Evolutionary conservation across 1,139 yeast genomes (phyloP).

Genomic region (Sugiyamaella novakii): DNA sequence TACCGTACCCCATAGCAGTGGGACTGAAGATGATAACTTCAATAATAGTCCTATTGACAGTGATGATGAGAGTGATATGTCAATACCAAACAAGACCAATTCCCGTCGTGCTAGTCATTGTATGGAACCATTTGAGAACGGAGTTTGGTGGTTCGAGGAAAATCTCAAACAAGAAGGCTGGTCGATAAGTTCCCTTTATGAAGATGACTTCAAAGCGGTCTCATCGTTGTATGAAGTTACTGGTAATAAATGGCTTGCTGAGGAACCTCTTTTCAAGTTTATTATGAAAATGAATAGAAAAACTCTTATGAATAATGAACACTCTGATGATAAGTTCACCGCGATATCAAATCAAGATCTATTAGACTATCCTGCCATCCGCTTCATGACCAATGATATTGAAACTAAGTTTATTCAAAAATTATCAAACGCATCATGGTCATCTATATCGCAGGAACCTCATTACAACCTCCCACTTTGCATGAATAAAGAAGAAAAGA

Average conservation of each 20-base stretch:
- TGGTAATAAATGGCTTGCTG: constrained; percentile 49
- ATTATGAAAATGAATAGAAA: constrained; percentile 21
- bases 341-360: not conserved
- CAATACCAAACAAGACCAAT: constrained; percentile 18
- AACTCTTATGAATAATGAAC: constrained; percentile 1
- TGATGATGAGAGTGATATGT: constrained; percentile 14
- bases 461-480: constrained; percentile 26
- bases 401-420: constrained; percentile 28
- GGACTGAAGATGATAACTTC: not conserved
- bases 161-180: constrained; percentile 57
- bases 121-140: constrained; percentile 27
- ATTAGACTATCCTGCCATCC: constrained; percentile 23
- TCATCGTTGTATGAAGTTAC: constrained; percentile 51
- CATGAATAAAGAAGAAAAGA: constrained; percentile 23
- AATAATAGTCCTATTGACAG: not conserved
- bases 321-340: not conserved
- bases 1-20: not conserved
- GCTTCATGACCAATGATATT: constrained; percentile 31
- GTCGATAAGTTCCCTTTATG: constrained; percentile 52
- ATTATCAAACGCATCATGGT: constrained; percentile 21
- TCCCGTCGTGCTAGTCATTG: not conserved
- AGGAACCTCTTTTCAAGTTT: constrained; percentile 41
- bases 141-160: constrained; percentile 37
- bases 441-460: constrained; percentile 26
- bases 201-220: constrained; percentile 53